These are phyloP conservation scores for Candida succiphila DNA, from an alignment of 805 yeast genomes.

Conservation along the genomic window DNA sequence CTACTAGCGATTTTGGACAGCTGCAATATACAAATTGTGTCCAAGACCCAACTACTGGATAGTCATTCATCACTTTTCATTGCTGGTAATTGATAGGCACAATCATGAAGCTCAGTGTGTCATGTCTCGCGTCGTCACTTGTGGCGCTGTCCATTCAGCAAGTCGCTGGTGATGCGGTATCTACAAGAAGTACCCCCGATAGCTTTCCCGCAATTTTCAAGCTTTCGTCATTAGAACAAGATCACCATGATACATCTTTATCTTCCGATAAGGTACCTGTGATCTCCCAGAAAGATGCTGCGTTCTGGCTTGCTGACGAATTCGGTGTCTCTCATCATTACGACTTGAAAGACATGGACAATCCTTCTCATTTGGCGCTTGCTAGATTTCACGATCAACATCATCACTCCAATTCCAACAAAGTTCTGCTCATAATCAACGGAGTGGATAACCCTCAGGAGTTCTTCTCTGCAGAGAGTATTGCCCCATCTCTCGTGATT, in stretches of 20 bases:
- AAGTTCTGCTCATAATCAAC: constrained; percentile 27
- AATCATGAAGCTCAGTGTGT: too few species aligned
- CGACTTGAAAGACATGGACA: constrained; percentile 21
- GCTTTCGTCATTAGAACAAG: neutral
- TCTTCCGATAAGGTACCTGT: constrained; percentile 5
- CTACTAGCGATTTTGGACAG: too few species aligned
- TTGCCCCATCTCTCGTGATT: constrained; percentile 13
- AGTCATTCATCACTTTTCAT: too few species aligned
- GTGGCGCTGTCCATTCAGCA: too few species aligned
- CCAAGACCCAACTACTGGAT: too few species aligned
- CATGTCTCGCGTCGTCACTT: too few species aligned
- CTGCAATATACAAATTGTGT: too few species aligned
- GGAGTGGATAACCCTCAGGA: constrained; percentile 29
- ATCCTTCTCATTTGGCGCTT: constrained; percentile 9
- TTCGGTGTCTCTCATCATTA: constrained; percentile 29
- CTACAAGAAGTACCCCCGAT: too few species aligned
- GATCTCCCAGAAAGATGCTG: constrained; percentile 22
- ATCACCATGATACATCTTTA: neutral
- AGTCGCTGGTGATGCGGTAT: too few species aligned
- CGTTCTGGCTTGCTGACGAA: constrained; percentile 34
- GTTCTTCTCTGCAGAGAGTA: constrained; percentile 14
- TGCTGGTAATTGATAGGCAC: too few species aligned
- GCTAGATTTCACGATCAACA: constrained; percentile 8
- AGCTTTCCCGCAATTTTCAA: constrained; percentile 1
- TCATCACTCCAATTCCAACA: constrained; percentile 13